These are phyloP conservation scores for Neonectria punicea DNA, from an alignment of 2,329 filamentous ascomycete species.

Conservation along the genomic window DNA sequence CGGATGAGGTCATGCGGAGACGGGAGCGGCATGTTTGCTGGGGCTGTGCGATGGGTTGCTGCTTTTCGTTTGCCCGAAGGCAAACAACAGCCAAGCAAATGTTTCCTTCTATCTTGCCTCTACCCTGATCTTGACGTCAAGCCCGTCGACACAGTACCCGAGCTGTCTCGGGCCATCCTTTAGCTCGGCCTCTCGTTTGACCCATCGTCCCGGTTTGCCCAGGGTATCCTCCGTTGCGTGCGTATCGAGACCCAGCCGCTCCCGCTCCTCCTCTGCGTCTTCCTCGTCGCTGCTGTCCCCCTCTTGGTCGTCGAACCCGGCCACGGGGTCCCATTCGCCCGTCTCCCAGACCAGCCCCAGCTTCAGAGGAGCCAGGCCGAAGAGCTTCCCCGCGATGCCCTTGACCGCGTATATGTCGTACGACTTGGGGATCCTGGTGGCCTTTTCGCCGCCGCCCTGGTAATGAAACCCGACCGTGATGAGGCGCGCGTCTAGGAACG, in stretches of 20 bases:
- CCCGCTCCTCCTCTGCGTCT: slow-evolving; percentile 51
- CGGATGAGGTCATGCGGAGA: background rate
- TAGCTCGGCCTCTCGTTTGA: slow-evolving; percentile 83
- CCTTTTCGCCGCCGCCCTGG: slow-evolving; percentile 42
- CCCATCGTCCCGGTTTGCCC: slow-evolving; percentile 66
- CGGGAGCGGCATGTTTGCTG: slow-evolving; percentile 2
- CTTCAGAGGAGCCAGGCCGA: slow-evolving; percentile 70
- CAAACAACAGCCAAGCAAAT: slow-evolving; percentile 21
- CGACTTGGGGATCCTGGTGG: slow-evolving; percentile 73
- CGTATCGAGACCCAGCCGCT: slow-evolving; percentile 29
- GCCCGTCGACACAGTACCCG: slow-evolving; percentile 83
- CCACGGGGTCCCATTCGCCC: slow-evolving; percentile 86
- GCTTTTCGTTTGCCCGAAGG: background rate
- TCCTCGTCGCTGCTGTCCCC: slow-evolving; percentile 65
- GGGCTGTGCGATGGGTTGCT: background rate
- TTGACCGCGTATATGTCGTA: slow-evolving; percentile 86
- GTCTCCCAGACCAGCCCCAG: slow-evolving; percentile 86
- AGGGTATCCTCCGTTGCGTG: slow-evolving; percentile 41
- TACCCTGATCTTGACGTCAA: slow-evolving; percentile 76
- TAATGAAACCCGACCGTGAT: slow-evolving; percentile 69
- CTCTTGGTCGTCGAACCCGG: slow-evolving; percentile 68
- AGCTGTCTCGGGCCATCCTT: slow-evolving; percentile 82
- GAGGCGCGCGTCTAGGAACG: slow-evolving; percentile 84
- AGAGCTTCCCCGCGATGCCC: slow-evolving; percentile 78
- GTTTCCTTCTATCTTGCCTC: slow-evolving; percentile 56